phyloP scores from a whole-genome alignment of 441 rosid genomes.

The Corymbia calophylla region DNA sequence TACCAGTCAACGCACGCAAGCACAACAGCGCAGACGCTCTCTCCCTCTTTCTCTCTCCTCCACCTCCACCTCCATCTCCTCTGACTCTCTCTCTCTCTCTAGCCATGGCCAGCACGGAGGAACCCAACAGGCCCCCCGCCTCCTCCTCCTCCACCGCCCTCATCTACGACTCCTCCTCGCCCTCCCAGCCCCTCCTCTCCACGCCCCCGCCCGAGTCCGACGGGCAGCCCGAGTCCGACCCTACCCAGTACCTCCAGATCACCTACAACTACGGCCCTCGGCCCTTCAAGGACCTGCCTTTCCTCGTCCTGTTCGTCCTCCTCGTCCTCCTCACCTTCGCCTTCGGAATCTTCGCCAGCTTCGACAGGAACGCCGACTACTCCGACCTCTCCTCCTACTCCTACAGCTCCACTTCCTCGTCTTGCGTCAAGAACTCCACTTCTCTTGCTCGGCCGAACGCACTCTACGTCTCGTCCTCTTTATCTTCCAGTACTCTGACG shows the following conservation, averaged over 20 bases:
- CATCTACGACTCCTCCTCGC: constrained; percentile 33
- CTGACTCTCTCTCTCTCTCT: not conserved
- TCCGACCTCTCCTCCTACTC: constrained; percentile 38
- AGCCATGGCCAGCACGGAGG: constrained; percentile 23
- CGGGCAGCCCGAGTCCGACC: constrained; percentile 42
- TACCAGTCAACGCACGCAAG: not conserved
- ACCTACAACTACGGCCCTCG: constrained; percentile 62
- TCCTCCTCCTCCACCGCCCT: constrained; percentile 1
- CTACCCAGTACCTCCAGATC: constrained; percentile 79
- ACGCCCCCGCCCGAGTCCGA: constrained; percentile 21
- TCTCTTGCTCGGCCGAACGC: not conserved
- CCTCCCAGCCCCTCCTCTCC: constrained; percentile 19
- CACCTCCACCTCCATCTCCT: not conserved
- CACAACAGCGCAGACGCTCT: not conserved
- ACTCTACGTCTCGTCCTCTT: not conserved
- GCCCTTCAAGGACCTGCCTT: constrained; percentile 65
- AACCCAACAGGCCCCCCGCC: constrained; percentile 20
- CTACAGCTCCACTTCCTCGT: constrained; percentile 40
- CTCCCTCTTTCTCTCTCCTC: not conserved
- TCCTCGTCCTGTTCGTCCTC: constrained; percentile 46
- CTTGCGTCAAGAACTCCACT: constrained; percentile 44
- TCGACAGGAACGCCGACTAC: constrained; percentile 46
- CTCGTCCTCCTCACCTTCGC: constrained; percentile 3
- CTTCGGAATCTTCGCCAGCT: constrained; percentile 36
- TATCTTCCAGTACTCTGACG: constrained; percentile 23